Conservation (phyloP, 2,329 filamentous ascomycete genomes). For the Tympanopsis confertula region DNA sequence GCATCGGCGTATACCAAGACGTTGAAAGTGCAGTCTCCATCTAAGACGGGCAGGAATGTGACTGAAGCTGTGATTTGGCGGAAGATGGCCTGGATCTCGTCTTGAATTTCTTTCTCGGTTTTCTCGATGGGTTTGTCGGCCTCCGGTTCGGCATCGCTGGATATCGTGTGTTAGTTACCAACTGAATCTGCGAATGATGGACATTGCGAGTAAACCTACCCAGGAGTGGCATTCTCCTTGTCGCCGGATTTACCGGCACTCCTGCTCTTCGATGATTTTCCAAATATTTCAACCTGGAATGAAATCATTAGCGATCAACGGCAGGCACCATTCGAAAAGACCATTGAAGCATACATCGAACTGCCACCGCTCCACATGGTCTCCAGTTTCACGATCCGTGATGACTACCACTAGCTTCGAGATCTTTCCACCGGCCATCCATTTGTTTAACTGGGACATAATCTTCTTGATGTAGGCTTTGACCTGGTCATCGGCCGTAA, state of each 20-base stretch:
- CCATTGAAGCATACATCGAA: slow-evolving; percentile 59
- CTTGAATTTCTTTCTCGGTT: slow-evolving; percentile 84
- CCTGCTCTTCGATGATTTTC: slow-evolving; percentile 35
- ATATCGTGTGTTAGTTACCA: too few species aligned
- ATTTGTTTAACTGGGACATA: slow-evolving; percentile 93
- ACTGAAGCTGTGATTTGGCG: slow-evolving; percentile 96
- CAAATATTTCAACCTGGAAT: slow-evolving; percentile 25
- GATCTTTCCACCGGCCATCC: slow-evolving; percentile 96
- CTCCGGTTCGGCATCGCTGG: not conserved
- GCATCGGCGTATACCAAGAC: slow-evolving; percentile 95
- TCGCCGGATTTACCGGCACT: slow-evolving; percentile 37
- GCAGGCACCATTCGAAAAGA: not conserved
- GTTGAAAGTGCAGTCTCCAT: slow-evolving; percentile 95
- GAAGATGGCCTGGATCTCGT: slow-evolving; percentile 93
- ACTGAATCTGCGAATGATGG: too few species aligned
- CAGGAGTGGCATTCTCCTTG: slow-evolving; percentile 57
- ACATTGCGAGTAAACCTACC: slow-evolving; percentile 30
- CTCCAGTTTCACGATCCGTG: slow-evolving; percentile 91
- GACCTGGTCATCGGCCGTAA: slow-evolving; percentile 93
- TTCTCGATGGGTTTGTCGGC: slow-evolving; percentile 44
- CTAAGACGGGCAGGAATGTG: slow-evolving; percentile 87
- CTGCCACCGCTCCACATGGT: slow-evolving; percentile 94
- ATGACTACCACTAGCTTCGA: slow-evolving; percentile 94
- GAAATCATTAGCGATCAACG: slow-evolving; percentile 1
- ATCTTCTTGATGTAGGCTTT: slow-evolving; percentile 99